Conservation (phyloP, 2,329 filamentous ascomycete species). For the Dothidotthia symphoricarpi region DNA sequence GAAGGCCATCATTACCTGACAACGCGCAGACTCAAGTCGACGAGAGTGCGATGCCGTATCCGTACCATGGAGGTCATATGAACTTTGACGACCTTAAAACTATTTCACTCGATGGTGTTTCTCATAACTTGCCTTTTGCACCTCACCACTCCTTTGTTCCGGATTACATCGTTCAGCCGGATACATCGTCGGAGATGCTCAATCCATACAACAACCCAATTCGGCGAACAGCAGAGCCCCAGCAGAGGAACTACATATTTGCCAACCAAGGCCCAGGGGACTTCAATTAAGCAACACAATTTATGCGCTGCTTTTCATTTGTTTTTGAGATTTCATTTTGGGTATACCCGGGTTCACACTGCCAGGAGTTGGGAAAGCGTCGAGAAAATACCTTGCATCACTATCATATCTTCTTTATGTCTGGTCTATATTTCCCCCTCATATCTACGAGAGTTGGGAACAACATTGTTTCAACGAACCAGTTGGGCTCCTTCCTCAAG, state of each 20-base stretch:
- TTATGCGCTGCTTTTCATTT: neutral
- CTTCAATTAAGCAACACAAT: conserved; percentile 24
- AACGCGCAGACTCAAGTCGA: conserved; percentile 24
- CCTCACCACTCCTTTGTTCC: conserved; percentile 33
- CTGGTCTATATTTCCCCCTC: too few species aligned
- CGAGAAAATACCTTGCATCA: too few species aligned
- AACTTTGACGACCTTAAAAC: conserved; percentile 32
- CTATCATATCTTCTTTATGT: too few species aligned
- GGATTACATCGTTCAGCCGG: conserved; percentile 49
- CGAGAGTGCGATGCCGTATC: conserved; percentile 26
- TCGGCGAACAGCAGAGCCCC: conserved; percentile 31
- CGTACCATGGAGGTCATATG: conserved; percentile 10
- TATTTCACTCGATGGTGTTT: conserved; percentile 30
- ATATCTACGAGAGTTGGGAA: too few species aligned
- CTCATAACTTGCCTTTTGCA: conserved; percentile 36
- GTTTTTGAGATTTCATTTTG: conserved; percentile 5
- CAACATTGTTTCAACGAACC: too few species aligned
- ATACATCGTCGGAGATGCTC: conserved; percentile 43
- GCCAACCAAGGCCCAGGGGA: conserved; percentile 49
- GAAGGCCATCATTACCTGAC: conserved; percentile 40
- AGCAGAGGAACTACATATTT: conserved; percentile 50
- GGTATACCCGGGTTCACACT: conserved; percentile 14
- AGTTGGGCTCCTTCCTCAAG: too few species aligned
- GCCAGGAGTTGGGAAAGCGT: neutral
- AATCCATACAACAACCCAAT: conserved; percentile 31